Evolutionary conservation across 176 grass and related monocot genomes (phyloP).

Genomic region (Echinochloa phyllopogon): DNA sequence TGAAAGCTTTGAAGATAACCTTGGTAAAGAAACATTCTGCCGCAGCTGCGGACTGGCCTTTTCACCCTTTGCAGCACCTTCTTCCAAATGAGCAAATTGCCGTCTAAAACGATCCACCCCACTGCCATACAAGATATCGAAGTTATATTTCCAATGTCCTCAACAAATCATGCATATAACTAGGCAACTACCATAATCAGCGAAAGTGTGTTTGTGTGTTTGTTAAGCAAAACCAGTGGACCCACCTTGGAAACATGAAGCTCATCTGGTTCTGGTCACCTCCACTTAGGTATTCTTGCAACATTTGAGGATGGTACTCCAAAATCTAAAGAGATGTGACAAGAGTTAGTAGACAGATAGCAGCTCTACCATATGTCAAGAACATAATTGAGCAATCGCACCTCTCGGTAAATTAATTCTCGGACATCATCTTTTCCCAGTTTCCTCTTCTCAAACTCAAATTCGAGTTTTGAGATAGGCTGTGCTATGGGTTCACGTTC

Average conservation of each 20-base stretch:
- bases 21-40: slow-evolving; percentile 94
- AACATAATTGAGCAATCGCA: slow-evolving; percentile 39
- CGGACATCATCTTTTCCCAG: slow-evolving; percentile 94
- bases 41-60: slow-evolving; percentile 66
- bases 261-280: slow-evolving; percentile 84
- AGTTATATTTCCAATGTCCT: slow-evolving; percentile 22
- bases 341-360: background rate
- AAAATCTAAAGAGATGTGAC: slow-evolving; percentile 69
- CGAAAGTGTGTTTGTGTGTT: slow-evolving; percentile 22
- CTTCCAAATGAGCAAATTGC: slow-evolving; percentile 99
- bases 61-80: slow-evolving; percentile 77
- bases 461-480: slow-evolving; percentile 95
- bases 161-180: slow-evolving; percentile 17
- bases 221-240: slow-evolving; percentile 32
- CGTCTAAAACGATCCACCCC: slow-evolving; percentile 96
- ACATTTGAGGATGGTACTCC: slow-evolving; percentile 99
- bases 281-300: slow-evolving; percentile 89
- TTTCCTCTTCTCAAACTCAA: slow-evolving; percentile 98
- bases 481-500: slow-evolving; percentile 80
- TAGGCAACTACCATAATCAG: slow-evolving; percentile 23
- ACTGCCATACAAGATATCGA: slow-evolving; percentile 55
- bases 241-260: slow-evolving; percentile 97
- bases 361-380: background rate
- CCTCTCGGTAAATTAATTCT: slow-evolving; percentile 99
- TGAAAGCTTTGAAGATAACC: slow-evolving; percentile 46